Conservation (phyloP, 2,329 filamentous ascomycete species). For the Stagonosporopsis cucurbitacearum region DNA sequence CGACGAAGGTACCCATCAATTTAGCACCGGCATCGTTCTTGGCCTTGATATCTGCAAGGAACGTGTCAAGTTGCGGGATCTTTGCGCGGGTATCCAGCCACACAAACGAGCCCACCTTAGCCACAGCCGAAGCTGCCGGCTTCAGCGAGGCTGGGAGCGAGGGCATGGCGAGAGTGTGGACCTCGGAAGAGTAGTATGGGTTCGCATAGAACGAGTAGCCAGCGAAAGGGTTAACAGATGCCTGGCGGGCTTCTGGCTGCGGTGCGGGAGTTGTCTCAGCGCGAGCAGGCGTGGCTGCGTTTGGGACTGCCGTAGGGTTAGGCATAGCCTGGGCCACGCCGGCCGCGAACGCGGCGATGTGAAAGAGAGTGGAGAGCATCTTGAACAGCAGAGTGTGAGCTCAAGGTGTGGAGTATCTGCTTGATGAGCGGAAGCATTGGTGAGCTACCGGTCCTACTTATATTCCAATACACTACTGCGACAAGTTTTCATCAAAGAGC, state of each 20-base stretch:
- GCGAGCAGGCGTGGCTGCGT: slow-evolving; percentile 21
- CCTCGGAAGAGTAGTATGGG: slow-evolving; percentile 61
- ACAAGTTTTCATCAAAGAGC: background rate
- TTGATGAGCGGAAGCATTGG: background rate
- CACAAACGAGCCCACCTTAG: slow-evolving; percentile 59
- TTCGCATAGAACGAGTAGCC: slow-evolving; percentile 60
- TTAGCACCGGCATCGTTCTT: slow-evolving; percentile 58
- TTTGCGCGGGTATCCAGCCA: slow-evolving; percentile 62
- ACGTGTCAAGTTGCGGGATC: slow-evolving; percentile 57
- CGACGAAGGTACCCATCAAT: slow-evolving; percentile 61
- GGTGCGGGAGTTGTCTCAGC: slow-evolving; percentile 21
- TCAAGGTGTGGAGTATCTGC: background rate
- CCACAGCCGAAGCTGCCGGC: slow-evolving; percentile 57
- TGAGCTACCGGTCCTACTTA: slow-evolving; percentile 3
- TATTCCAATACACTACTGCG: background rate
- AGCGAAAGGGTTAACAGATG: slow-evolving; percentile 59
- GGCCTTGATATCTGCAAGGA: slow-evolving; percentile 56
- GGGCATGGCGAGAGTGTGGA: slow-evolving; percentile 65
- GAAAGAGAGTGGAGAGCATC: slow-evolving; percentile 30
- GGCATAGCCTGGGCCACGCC: slow-evolving; percentile 32
- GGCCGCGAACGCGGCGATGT: slow-evolving; percentile 30
- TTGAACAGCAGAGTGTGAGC: background rate
- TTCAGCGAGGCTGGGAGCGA: slow-evolving; percentile 63
- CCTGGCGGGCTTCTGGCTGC: slow-evolving; percentile 29
- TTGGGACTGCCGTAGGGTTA: slow-evolving; percentile 24